Base-by-base conservation (phyloP, 2,329 filamentous ascomycete genomes). In the Exophiala oligosperma region DNA sequence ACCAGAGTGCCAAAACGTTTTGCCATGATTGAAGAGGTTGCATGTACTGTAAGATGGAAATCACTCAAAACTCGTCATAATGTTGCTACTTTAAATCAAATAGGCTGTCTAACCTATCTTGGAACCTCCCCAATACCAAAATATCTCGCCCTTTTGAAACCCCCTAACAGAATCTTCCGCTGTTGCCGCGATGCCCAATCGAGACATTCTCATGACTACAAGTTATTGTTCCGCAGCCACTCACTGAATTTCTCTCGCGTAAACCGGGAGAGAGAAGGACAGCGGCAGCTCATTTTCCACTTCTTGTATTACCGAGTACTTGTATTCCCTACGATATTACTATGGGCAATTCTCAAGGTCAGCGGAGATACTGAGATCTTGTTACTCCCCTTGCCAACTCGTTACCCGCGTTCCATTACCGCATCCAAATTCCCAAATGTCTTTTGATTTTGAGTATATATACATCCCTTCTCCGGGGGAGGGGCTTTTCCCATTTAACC, bases 211-310 rank as follows among this genome's bases (percentile, higher is more conserved):
- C 46, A 48, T 62, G 59, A 62, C 60, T 59, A 59, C 60, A 62
- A 52, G 6, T 28, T 49, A 49, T 51, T 41, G 29, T 37, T 49
- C 38, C 23, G 11, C 14, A 40, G 28, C 60, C 60, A 62, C 53
- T 62, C 60, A 47, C 24, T 47, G 40, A 29, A 60, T 62, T 62
- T 62, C 60, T 62, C 57, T 62, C 54, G 44, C 54, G 57, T 62
- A 62, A 62, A 17, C 17, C 17, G 17, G 17, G 17, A 17, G 17
- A 17, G 17, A 12, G 32, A 5, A 8, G 11, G 32, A 8, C 32
- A 9, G 32, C 11, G 7, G 32, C 32, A 35, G 32, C 32, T 35
- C 32, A 35, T 35, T 35, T 35, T 9, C 2, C 32, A 17, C 17
- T 17, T 17, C 17, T 17, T 17, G 17, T 17, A 17, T 17, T 17